Conservation (phyloP, 352 stramenopile genomes). For the Saprolegnia parasitica region DNA sequence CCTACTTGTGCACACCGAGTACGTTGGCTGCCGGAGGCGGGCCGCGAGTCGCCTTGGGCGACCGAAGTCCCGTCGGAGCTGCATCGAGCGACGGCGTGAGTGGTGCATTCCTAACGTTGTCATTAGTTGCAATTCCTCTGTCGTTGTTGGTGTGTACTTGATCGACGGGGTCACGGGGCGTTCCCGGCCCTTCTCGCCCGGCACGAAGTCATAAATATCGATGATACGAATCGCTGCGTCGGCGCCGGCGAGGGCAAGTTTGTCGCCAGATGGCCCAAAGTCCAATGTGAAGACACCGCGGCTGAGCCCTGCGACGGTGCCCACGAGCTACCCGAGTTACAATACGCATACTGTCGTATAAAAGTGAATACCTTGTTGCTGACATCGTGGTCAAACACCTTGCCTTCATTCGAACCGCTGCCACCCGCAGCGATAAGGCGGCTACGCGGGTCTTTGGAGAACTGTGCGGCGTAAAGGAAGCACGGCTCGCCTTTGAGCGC, state of each 20-base stretch:
- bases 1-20: slow-evolving; percentile 16
- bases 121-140: not conserved
- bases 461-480: slow-evolving; percentile 87
- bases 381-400: slow-evolving; percentile 80
- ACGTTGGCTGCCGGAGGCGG: not conserved
- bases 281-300: slow-evolving; percentile 83
- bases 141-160: slow-evolving; percentile 33
- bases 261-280: slow-evolving; percentile 65
- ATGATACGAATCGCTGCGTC: slow-evolving; percentile 87
- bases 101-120: slow-evolving; percentile 16
- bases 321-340: slow-evolving; percentile 43
- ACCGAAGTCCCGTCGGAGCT: slow-evolving; percentile 9
- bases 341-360: not conserved
- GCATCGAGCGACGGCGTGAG: slow-evolving; percentile 1
- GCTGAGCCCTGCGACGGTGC: slow-evolving; percentile 75
- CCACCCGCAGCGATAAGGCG: slow-evolving; percentile 81
- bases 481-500: slow-evolving; percentile 69
- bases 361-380: slow-evolving; percentile 43
- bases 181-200: slow-evolving; percentile 62
- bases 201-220: slow-evolving; percentile 76
- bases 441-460: slow-evolving; percentile 57
- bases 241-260: slow-evolving; percentile 80
- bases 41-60: not conserved
- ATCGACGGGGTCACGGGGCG: slow-evolving; percentile 67
- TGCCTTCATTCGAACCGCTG: slow-evolving; percentile 87